These are phyloP conservation scores for Mycena sanguinolenta DNA, from an alignment of 768 basidiomycete species.

Conservation along the genomic window DNA sequence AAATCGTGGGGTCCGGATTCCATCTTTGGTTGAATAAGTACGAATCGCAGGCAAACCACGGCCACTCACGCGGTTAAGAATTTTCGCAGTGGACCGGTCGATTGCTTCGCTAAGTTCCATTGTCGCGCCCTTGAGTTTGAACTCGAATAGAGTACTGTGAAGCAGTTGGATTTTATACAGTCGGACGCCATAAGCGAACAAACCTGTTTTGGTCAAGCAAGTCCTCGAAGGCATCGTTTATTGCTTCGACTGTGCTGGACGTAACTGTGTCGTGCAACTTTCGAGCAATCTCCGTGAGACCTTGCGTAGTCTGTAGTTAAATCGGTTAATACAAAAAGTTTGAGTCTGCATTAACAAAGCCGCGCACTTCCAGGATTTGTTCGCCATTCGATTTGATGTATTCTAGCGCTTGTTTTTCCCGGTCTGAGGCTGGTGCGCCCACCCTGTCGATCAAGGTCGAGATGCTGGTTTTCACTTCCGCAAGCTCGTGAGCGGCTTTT, in stretches of 20 bases:
- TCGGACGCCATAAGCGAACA: not conserved
- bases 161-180: not conserved
- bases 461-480: not conserved
- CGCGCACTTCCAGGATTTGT: not conserved
- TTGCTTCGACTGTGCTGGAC: not conserved
- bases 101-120: constrained; percentile 2
- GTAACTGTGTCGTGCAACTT: not conserved
- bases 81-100: not conserved
- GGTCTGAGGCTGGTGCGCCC: not conserved
- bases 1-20: not conserved
- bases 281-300: not conserved
- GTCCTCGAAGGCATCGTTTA: not conserved
- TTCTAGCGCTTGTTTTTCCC: not conserved
- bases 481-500: not conserved
- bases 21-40: not conserved
- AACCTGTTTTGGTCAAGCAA: not conserved
- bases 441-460: not conserved
- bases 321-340: no score
- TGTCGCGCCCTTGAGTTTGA: not conserved
- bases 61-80: not conserved
- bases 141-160: not conserved
- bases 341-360: no score
- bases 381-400: not conserved
- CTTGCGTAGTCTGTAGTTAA: not conserved
- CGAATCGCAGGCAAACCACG: not conserved